A percentile compares a stretch with the other conserved stretches of the same genome.
Conservation (phyloP, 2,329 filamentous ascomycete species). For the Pyrenochaeta sp. region DNA sequence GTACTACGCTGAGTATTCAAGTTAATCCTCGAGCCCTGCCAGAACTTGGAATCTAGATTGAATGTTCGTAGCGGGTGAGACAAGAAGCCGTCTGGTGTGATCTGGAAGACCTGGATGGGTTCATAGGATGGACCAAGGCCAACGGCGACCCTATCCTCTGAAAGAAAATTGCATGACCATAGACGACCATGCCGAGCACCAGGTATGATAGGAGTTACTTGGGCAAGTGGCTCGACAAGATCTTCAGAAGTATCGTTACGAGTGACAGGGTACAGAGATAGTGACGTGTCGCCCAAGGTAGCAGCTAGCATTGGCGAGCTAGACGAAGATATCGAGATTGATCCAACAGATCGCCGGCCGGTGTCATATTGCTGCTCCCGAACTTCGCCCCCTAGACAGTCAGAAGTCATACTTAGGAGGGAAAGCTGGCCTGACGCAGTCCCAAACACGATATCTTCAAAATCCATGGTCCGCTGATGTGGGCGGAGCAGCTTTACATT, state of each 20-base stretch:
- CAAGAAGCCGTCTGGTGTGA: conserved; percentile 57
- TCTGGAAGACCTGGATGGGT: conserved; percentile 59
- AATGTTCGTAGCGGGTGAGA: conserved; percentile 52
- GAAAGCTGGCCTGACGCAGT: conserved; percentile 64
- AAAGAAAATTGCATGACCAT: conserved; percentile 65
- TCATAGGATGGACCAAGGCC: conserved; percentile 56
- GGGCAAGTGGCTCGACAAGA: conserved; percentile 19
- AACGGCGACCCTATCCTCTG: conserved; percentile 59
- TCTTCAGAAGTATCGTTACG: conserved; percentile 37
- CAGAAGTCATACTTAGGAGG: conserved; percentile 30
- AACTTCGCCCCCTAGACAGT: conserved; percentile 8
- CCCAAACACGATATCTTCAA: conserved; percentile 62
- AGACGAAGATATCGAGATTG: conserved; percentile 56
- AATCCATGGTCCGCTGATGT: conserved; percentile 46
- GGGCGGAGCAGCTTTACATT: conserved; percentile 62
- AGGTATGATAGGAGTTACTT: conserved; percentile 22
- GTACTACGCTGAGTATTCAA: conserved; percentile 17
- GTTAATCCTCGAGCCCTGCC: conserved; percentile 35
- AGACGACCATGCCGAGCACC: conserved; percentile 35
- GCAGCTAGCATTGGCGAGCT: conserved; percentile 59
- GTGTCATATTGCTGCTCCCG: conserved; percentile 51
- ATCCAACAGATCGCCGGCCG: conserved; percentile 54
- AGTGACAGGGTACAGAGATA: conserved; percentile 57
- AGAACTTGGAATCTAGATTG: conserved; percentile 34
- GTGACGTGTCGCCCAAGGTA: conserved; percentile 56